Evolutionary conservation across 129 eudicot genomes (phyloP).

Genomic region (Artemisia tridentata): DNA sequence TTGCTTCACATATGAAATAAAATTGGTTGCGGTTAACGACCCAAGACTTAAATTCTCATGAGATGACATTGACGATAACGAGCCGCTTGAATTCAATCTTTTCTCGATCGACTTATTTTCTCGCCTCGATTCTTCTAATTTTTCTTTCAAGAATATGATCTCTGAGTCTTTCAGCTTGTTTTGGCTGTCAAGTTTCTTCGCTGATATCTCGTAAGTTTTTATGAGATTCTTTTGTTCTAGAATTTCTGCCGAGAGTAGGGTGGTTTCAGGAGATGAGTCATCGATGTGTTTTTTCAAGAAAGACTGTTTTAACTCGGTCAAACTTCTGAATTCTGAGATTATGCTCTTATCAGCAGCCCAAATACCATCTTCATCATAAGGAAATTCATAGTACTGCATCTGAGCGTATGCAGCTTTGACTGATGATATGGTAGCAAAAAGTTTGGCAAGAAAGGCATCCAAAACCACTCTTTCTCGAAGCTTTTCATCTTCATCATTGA

Average conservation of each 20-base stretch:
- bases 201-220: slow-evolving; percentile 54
- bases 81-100: slow-evolving; percentile 74
- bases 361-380: slow-evolving; percentile 79
- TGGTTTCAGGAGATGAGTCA: slow-evolving; percentile 58
- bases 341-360: slow-evolving; percentile 66
- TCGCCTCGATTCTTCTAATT: slow-evolving; percentile 54
- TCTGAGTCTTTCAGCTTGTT: slow-evolving; percentile 79
- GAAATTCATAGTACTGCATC: slow-evolving; percentile 62
- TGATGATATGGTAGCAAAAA: slow-evolving; percentile 67
- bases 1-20: slow-evolving; percentile 46
- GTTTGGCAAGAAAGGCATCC: slow-evolving; percentile 69
- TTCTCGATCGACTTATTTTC: slow-evolving; percentile 65
- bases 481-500: slow-evolving; percentile 46
- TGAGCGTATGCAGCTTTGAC: slow-evolving; percentile 78
- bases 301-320: slow-evolving; percentile 71
- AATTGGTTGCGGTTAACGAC: slow-evolving; percentile 47
- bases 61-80: slow-evolving; percentile 20
- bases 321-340: slow-evolving; percentile 56
- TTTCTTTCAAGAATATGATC: slow-evolving; percentile 66
- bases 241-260: slow-evolving; percentile 53
- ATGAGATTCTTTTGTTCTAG: slow-evolving; percentile 65
- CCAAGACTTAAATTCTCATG: slow-evolving; percentile 42
- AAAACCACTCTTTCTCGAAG: slow-evolving; percentile 24
- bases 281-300: slow-evolving; percentile 69
- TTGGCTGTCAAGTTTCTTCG: slow-evolving; percentile 65